Percentiles rank a stretch among this genome's conserved stretches.
Evolutionary conservation across 345 rosid species (phyloP).

Genomic region (Pistacia vera): DNA sequence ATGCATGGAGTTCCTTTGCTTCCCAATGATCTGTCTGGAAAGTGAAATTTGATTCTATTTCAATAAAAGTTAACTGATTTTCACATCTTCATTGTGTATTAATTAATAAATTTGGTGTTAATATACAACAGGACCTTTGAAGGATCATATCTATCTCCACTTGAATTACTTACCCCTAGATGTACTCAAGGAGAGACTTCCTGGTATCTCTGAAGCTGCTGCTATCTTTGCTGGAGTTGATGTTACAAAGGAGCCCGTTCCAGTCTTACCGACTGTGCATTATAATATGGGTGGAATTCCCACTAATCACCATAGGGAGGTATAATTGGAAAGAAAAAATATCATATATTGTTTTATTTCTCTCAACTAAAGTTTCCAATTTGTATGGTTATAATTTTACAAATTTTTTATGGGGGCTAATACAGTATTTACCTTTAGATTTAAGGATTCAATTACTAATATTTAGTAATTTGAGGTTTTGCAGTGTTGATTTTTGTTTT

Average conservation of each 20-base stretch:
- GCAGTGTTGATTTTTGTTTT: not conserved
- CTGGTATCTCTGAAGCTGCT: constrained; percentile 98
- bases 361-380: too few species aligned
- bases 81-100: not conserved
- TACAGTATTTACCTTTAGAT: not conserved
- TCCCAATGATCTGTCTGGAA: too few species aligned
- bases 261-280: constrained; percentile 97
- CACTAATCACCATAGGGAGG: constrained; percentile 88
- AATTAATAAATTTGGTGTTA: constrained; percentile 2
- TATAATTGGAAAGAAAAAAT: constrained; percentile 18
- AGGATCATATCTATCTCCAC: constrained; percentile 94
- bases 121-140: constrained; percentile 65
- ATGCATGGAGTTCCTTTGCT: too few species aligned
- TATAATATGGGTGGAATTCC: constrained; percentile 99
- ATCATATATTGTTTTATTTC: not conserved
- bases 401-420: not conserved
- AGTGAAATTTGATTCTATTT: too few species aligned
- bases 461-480: not conserved
- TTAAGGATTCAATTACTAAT: not conserved
- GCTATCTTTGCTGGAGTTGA: constrained; percentile 98
- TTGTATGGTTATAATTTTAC: not conserved
- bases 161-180: constrained; percentile 93
- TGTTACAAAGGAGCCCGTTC: constrained; percentile 96
- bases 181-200: constrained; percentile 93
- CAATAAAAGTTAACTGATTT: not conserved